Base-by-base conservation (phyloP, 768 basidiomycete genomes). In the Mycena haematopus region DNA sequence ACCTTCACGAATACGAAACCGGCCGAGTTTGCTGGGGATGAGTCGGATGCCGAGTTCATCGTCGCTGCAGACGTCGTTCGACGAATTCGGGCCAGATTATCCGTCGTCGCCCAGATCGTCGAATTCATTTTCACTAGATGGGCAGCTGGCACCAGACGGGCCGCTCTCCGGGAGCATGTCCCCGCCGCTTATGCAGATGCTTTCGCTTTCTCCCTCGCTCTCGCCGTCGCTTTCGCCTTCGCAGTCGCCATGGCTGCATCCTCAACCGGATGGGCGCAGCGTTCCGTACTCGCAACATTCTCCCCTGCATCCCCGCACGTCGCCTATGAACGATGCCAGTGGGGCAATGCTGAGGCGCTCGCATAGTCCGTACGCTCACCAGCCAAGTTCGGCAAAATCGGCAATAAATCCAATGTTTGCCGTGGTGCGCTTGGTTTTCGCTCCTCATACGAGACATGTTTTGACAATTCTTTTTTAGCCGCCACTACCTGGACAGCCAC, bases 371-470 rank as follows among this genome's bases (percentile, higher is more conserved):
- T 82, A 84, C 65, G 83, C 83, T 50, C 83, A 85, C 69, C 86
- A 88, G 19, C 83, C 88, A 53, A 86, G 85, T 67, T 83, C 89
- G 36, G 81, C 90, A 38, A 88, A 87, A 71, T 84, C 87, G 49
- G 83, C 81, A 35, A 91, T 93, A 71, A 92, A 94, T 74, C 91
- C 92, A 29, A 93, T 93, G 73, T 94, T 94, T 82, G 89, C 91
- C 85, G 92, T 94, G 80, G 92, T 93, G 78, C 81, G 92, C 86
- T 29, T 3, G 1, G 11, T 21, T 57, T 73, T 75, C 78, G 71
- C 78, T 63, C 73, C 64, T 65, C 67, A 38, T 71, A 69, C 65
- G 71, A 68, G 70, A 60, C 8, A 11, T 64, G 69, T 46, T 27
- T 31, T 53, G 25, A 52, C 52, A 9, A 11, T 44, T 42, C 22